Percentiles rank a stretch among this genome's conserved stretches.
These are phyloP conservation scores for Chondrus crispus DNA, from an alignment of 23 red algal genomes.

Conservation along the genomic window DNA sequence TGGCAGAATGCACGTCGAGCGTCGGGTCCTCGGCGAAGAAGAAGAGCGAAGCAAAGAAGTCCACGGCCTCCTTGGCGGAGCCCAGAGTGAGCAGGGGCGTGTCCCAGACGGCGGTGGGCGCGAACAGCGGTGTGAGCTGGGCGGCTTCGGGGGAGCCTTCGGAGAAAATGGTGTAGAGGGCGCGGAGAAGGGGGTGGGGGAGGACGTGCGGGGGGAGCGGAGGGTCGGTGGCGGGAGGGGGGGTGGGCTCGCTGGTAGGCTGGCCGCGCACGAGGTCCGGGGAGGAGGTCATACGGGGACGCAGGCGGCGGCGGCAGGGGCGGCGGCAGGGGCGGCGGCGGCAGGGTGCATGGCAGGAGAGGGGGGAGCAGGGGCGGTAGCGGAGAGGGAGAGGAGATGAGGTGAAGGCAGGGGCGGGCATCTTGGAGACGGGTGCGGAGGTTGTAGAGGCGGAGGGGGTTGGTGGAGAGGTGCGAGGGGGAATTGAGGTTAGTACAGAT, in stretches of 20 bases:
- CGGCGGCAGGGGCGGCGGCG: neutral
- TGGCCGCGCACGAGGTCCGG: too few species aligned
- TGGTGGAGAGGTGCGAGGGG: too few species aligned
- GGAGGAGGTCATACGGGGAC: too few species aligned
- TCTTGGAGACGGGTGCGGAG: neutral
- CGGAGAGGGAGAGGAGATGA: neutral
- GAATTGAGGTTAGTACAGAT: too few species aligned
- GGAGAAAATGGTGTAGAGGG: neutral
- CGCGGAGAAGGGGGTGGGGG: neutral
- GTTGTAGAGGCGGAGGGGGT: neutral
- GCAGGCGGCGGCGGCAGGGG: too few species aligned
- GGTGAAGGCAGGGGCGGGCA: neutral
- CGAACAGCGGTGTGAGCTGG: neutral
- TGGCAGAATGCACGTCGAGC: neutral
- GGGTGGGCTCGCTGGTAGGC: neutral
- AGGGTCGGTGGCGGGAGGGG: neutral
- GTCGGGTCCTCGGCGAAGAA: conserved; percentile 30
- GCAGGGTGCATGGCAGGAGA: neutral
- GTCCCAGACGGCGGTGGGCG: neutral
- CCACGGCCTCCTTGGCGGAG: neutral
- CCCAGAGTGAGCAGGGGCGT: neutral
- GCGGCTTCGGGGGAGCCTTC: neutral
- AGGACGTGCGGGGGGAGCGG: neutral
- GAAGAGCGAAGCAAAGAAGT: conserved; percentile 8
- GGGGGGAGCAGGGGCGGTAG: neutral